Evolutionary conservation across 306 rosid species (phyloP), one percentile per base, ranked within the genome.

Genomic region (Mucuna pruriens): DNA sequence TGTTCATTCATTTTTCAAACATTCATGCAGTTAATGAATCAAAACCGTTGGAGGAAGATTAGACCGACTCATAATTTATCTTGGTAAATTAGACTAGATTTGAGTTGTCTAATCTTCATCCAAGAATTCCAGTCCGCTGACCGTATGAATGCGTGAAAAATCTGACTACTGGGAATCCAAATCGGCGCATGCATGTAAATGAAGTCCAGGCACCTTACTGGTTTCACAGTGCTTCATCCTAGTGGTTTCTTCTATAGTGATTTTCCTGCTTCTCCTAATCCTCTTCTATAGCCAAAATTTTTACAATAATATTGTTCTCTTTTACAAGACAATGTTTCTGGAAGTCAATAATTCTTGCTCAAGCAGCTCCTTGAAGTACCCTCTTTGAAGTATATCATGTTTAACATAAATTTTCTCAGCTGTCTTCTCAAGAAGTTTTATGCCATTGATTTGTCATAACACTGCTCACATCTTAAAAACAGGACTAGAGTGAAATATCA

Each of bases 371-470:
- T 49, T 13, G 34, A 34, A 55, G 40, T 51, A 19, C 9, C 31
- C 19, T 49, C 29, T 29, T 36, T n/a, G 55, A 75, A 74, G 31
- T 44, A 42, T 57, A 29, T 26, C 31, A 57, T 51, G 33, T 51
- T 61, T 49, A 72, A 54, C 57, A 29, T 4, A 57, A 52, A 55
- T 58, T 74, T 55, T 57, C 74, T 67, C 23, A 19, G 42, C 6
- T 54, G 71, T 54, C 72, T 39, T 72, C 9, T 9, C 25, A 73
- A 33, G 1, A 65, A 54, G 31, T 13, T 63, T 60, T 38, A 22
- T 42, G 71, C 31, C 72, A 45, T 68, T 48, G 55, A 70, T 61
- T 51, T 79, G 62, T 66, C 38, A 51, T 13, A n/a, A 74, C 71
- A 19, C n/a, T 69, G 36, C 40, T 54, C 80, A 64, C 58, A 46